Conservation (phyloP, 2,329 filamentous ascomycete genomes). For the Hymenoscyphus albidus region DNA sequence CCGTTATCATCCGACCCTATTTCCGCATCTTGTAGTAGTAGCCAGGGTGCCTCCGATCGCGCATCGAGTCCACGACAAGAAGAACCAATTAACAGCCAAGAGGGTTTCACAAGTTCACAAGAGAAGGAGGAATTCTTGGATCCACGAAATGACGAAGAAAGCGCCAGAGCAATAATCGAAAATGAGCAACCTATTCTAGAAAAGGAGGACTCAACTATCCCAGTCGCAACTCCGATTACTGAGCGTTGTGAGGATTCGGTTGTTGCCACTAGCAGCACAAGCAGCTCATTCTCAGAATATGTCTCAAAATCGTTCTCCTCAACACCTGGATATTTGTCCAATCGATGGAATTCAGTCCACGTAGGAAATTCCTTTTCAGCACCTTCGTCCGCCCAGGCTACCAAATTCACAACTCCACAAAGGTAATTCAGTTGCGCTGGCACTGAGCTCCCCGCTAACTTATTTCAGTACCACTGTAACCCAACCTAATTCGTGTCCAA, state of each 20-base stretch:
- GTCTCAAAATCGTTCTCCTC: slow-evolving; percentile 31
- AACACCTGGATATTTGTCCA: slow-evolving; percentile 40
- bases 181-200: slow-evolving; percentile 4
- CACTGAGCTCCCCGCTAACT: slow-evolving; percentile 7
- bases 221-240: background rate
- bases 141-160: slow-evolving; percentile 2
- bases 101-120: slow-evolving; percentile 10
- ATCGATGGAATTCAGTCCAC: slow-evolving; percentile 48
- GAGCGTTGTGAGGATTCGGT: background rate
- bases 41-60: slow-evolving; percentile 21
- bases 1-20: slow-evolving; percentile 33
- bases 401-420: slow-evolving; percentile 39
- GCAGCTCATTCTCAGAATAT: slow-evolving; percentile 23
- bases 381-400: slow-evolving; percentile 39
- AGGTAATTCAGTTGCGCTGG: slow-evolving; percentile 37
- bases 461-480: slow-evolving; percentile 22
- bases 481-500: slow-evolving; percentile 32
- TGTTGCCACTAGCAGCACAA: slow-evolving; percentile 4
- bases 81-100: slow-evolving; percentile 17
- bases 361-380: slow-evolving; percentile 49
- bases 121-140: slow-evolving; percentile 12
- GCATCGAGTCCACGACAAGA: slow-evolving; percentile 15
- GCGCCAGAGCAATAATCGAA: slow-evolving; percentile 1
- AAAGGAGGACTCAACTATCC: background rate
- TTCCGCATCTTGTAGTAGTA: slow-evolving; percentile 24